Base-by-base conservation (phyloP, 208 protist genomes). In the Dictyostelium gargantuum region DNA sequence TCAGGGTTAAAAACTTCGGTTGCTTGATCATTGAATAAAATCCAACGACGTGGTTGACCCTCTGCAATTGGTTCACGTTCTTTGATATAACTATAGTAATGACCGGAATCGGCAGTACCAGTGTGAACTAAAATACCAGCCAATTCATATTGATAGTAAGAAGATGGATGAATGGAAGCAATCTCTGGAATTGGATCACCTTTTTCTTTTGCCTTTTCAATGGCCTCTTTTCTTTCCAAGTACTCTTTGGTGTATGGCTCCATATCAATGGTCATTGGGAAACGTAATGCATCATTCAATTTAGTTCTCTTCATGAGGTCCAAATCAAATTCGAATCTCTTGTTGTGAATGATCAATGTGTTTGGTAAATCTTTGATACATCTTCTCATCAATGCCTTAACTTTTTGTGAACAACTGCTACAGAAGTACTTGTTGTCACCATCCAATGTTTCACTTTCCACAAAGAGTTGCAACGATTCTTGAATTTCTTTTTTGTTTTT, bases 301-400 rank as follows among this genome's bases (percentile, higher is more conserved):
- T 98, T 97, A 8, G 95, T 79, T 72, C 97, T 95, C 56, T 93
- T 91, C 94, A 98, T 96, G 21, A 82, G 40, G 29, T 97, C 95
- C n/a, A 97, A 93, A 91, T 98, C 96, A 81, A 97, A 98, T 94
- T 98, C 97, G 79, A 98, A 98, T 58, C 97, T 91, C 85, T 98
- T 98, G 42, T 97, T 86, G 77, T 98, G 97, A 29, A 98, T 70
- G 52, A 98, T 97, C 4, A 98, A 85, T 21, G 52, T 95, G 40
- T 94, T 50, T 46, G 97, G 97, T 54, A 98, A 91, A n/a, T 72
- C 26, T 63, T 94, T 75, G 3, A 98, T 72, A 91, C 95, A 96
- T 19, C 75, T 66, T 40, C 95, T 93, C 94, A 97, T 97, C 0
- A 96, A 17, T 26, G 96, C 94, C 54, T 97, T 95, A 6, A 97